Evolutionary conservation across 306 rosid genomes (phyloP).

Genomic region (Senna siamea): DNA sequence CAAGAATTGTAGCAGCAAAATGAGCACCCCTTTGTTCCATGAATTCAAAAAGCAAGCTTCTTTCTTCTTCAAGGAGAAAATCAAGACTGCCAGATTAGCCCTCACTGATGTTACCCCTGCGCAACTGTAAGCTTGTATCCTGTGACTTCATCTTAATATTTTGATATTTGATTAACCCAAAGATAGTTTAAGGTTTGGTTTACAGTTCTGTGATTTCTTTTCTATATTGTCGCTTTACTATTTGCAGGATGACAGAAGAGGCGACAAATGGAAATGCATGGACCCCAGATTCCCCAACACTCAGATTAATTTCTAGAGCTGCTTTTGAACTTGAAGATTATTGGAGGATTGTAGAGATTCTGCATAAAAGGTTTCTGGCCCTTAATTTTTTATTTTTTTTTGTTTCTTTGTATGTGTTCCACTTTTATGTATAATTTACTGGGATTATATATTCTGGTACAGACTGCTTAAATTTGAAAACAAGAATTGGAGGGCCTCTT

Average conservation of each 20-base stretch:
- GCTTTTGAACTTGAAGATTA: conserved; percentile 83
- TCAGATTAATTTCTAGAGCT: conserved; percentile 76
- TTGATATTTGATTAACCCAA: conserved; percentile 4
- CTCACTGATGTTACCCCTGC: conserved; percentile 85
- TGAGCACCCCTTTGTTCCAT: conserved; percentile 52
- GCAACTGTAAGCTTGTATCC: conserved; percentile 54
- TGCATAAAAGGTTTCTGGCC: conserved; percentile 43
- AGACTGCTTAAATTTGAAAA: conserved; percentile 73
- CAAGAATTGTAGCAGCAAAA: conserved; percentile 39
- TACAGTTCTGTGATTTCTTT: background rate
- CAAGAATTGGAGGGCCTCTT: conserved; percentile 71
- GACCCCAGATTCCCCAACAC: conserved; percentile 58
- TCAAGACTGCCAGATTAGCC: conserved; percentile 76
- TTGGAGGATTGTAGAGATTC: conserved; percentile 51
- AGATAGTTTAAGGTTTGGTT: background rate
- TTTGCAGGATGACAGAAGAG: conserved; percentile 75
- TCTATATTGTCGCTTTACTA: background rate
- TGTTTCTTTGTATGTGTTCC: background rate
- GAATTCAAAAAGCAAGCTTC: conserved; percentile 81
- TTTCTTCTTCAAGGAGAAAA: conserved; percentile 73
- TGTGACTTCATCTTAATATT: conserved; percentile 9
- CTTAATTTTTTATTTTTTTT: background rate
- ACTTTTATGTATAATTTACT: conserved; percentile 8
- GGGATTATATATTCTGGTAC: conserved; percentile 24
- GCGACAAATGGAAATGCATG: conserved; percentile 64